A percentile compares a stretch with the other conserved stretches of the same genome.
Evolutionary conservation across 75 land plant genomes (phyloP).

Genomic region (Azolla pinnata): DNA sequence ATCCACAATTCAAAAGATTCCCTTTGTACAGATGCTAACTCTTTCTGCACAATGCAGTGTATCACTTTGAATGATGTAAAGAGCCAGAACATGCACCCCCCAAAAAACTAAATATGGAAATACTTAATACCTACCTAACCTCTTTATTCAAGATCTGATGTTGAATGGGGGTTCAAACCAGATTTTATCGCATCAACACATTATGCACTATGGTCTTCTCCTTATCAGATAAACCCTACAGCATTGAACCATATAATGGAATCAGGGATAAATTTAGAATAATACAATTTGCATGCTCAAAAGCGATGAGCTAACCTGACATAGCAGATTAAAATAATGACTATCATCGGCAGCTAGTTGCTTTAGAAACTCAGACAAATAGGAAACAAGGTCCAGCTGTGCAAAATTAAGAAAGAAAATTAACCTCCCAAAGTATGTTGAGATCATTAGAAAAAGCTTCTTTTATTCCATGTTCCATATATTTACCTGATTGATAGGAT

Average conservation of each 20-base stretch:
- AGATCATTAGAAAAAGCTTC: background rate
- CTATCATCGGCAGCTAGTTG: conserved; percentile 36
- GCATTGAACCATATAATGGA: background rate
- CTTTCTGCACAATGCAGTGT: too few species aligned
- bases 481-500: conserved; percentile 84
- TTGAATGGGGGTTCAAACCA: too few species aligned
- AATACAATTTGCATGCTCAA: background rate
- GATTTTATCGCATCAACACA: background rate
- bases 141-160: too few species aligned
- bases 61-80: too few species aligned
- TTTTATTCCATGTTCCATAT: background rate
- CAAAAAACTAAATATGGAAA: too few species aligned
- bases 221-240: conserved; percentile 3
- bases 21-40: too few species aligned
- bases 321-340: conserved; percentile 44
- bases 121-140: too few species aligned
- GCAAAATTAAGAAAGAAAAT: background rate
- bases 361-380: conserved; percentile 39
- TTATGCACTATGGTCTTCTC: background rate
- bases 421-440: background rate
- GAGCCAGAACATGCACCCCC: too few species aligned
- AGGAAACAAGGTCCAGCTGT: conserved; percentile 66
- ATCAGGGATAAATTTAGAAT: background rate
- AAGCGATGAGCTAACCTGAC: conserved; percentile 34
- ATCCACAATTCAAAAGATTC: too few species aligned